Conservation (phyloP, 768 basidiomycete genomes). For the Tricholomella constricta region DNA sequence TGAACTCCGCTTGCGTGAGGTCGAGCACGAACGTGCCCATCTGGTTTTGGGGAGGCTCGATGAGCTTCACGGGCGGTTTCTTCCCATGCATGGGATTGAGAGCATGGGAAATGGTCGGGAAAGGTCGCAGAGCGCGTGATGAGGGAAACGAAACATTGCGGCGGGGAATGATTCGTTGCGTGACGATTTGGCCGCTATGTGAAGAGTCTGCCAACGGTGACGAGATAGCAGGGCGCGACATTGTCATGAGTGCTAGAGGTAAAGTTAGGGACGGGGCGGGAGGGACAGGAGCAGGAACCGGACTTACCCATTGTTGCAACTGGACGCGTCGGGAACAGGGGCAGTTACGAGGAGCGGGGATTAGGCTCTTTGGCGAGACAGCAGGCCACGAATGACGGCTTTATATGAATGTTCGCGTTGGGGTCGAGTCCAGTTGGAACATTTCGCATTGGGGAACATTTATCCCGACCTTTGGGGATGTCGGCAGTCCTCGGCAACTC, state of each 20-base stretch:
- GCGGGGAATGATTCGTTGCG: slow-evolving; percentile 39
- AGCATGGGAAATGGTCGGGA: slow-evolving; percentile 60
- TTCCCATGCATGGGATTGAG: slow-evolving; percentile 33
- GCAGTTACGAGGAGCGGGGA: slow-evolving; percentile 2
- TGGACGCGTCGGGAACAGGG: slow-evolving; percentile 8
- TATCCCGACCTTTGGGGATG: slow-evolving; percentile 18
- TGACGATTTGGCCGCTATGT: slow-evolving; percentile 26
- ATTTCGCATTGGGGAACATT: slow-evolving; percentile 20
- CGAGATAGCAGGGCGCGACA: slow-evolving; percentile 55
- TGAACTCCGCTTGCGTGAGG: slow-evolving; percentile 82
- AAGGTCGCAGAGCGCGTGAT: slow-evolving; percentile 79
- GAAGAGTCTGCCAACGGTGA: slow-evolving; percentile 61
- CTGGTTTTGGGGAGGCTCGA: slow-evolving; percentile 76
- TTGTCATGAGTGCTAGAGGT: slow-evolving; percentile 41
- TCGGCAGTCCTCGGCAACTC: slow-evolving; percentile 18
- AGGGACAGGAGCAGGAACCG: neutral
- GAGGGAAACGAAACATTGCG: slow-evolving; percentile 60
- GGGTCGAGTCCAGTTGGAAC: slow-evolving; percentile 11
- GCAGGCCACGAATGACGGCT: slow-evolving; percentile 13
- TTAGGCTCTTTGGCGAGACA: slow-evolving; percentile 7
- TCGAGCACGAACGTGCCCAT: slow-evolving; percentile 72
- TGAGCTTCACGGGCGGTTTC: slow-evolving; percentile 68
- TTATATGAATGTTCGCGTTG: slow-evolving; percentile 31
- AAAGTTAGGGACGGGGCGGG: slow-evolving; percentile 6
- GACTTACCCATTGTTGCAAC: slow-evolving; percentile 41